These are phyloP conservation scores for Psophocarpus tetragonolobus DNA, from an alignment of 306 rosid species.

Conservation along the genomic window DNA sequence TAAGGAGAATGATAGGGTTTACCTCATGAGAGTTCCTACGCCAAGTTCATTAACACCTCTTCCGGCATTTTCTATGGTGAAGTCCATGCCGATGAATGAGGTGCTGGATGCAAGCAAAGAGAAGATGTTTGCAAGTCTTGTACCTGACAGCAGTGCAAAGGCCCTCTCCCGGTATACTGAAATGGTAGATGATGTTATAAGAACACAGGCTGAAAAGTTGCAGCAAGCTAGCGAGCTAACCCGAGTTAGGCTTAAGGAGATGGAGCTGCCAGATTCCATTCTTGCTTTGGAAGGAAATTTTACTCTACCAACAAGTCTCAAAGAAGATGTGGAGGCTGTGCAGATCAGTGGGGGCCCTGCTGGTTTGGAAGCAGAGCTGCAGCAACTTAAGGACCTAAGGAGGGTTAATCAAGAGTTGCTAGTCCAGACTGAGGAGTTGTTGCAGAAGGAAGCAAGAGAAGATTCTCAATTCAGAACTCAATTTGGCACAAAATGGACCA, in stretches of 20 bases:
- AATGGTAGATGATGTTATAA: conserved; percentile 88
- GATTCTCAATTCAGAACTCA: conserved; percentile 93
- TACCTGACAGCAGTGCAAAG: conserved; percentile 92
- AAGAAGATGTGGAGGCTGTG: conserved; percentile 98
- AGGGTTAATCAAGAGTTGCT: conserved; percentile 92
- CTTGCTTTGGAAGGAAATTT: conserved; percentile 95
- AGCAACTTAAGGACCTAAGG: conserved; percentile 89
- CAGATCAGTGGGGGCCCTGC: conserved; percentile 95
- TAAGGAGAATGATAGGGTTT: conserved; percentile 97
- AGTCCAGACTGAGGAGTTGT: conserved; percentile 84
- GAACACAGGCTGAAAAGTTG: conserved; percentile 91
- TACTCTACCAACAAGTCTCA: conserved; percentile 67
- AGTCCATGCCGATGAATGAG: conserved; percentile 84
- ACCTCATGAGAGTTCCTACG: conserved; percentile 93
- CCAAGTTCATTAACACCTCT: conserved; percentile 69
- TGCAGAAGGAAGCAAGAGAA: conserved; percentile 96
- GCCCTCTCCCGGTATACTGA: conserved; percentile 97
- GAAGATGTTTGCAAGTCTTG: conserved; percentile 92
- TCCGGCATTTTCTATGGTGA: conserved; percentile 87
- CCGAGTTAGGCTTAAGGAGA: conserved; percentile 93
- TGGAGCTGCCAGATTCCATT: conserved; percentile 97
- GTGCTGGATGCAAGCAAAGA: conserved; percentile 93
- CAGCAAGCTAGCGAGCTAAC: conserved; percentile 98
- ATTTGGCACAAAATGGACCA: conserved; percentile 94
- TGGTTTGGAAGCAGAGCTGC: conserved; percentile 91